Conservation (phyloP, 345 rosid species). For the Erucastrum elatum region DNA sequence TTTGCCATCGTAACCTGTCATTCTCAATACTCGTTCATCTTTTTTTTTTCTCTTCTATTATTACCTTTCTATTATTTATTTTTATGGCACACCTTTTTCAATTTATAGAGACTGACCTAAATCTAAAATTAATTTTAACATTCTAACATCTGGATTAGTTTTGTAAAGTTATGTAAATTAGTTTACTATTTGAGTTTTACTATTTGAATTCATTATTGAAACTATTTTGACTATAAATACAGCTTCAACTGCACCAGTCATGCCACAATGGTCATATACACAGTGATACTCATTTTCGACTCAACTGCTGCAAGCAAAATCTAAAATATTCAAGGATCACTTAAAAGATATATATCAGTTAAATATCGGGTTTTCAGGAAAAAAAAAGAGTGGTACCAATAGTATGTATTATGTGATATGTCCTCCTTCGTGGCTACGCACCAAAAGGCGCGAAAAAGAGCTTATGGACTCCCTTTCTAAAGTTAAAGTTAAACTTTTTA, state of each 20-base stretch:
- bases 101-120: background rate
- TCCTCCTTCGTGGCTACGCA: slow-evolving; percentile 10
- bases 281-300: background rate
- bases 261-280: background rate
- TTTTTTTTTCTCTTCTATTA: background rate
- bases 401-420: background rate
- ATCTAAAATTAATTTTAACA: background rate
- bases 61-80: background rate
- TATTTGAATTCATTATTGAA: background rate
- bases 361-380: background rate
- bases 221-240: background rate
- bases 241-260: background rate
- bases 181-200: background rate
- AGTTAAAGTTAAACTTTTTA: slow-evolving; percentile 5
- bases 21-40: background rate
- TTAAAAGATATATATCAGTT: background rate
- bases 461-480: slow-evolving; percentile 8
- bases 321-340: background rate
- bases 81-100: background rate
- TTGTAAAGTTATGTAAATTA: background rate
- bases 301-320: background rate
- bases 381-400: too few species aligned
- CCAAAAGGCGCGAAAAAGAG: slow-evolving; percentile 1
- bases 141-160: background rate
- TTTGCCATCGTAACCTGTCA: background rate